A percentile compares a stretch with the other conserved stretches of the same genome.
These are phyloP conservation scores for Dactylonectria estremocensis DNA, from an alignment of 2,329 filamentous ascomycete species.

Conservation along the genomic window DNA sequence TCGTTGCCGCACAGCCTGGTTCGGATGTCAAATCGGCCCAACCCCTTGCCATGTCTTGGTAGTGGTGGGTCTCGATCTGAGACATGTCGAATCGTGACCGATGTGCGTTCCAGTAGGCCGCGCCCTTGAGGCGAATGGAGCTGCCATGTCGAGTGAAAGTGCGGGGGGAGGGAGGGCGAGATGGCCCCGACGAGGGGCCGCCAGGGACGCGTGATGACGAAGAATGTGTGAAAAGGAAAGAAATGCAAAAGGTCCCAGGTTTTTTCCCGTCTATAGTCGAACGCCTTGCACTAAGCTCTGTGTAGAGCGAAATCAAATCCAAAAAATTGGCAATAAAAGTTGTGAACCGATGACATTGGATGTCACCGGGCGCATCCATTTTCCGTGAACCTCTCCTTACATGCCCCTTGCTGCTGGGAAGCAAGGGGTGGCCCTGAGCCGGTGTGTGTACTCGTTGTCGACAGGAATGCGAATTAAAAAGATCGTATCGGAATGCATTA, in stretches of 20 bases:
- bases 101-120: slow-evolving; percentile 50
- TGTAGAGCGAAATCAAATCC: slow-evolving; percentile 32
- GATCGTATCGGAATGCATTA: slow-evolving; percentile 52
- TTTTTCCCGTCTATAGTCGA: slow-evolving; percentile 52
- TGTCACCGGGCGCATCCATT: slow-evolving; percentile 36
- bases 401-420: slow-evolving; percentile 56
- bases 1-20: slow-evolving; percentile 22
- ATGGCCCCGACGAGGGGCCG: slow-evolving; percentile 13
- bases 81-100: slow-evolving; percentile 49
- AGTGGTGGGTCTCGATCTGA: slow-evolving; percentile 43
- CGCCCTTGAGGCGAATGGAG: slow-evolving; percentile 42
- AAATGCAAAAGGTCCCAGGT: slow-evolving; percentile 39
- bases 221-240: slow-evolving; percentile 29
- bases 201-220: slow-evolving; percentile 29
- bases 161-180: slow-evolving; percentile 31
- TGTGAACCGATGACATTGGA: slow-evolving; percentile 29
- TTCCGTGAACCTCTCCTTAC: slow-evolving; percentile 41
- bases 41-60: slow-evolving; percentile 28
- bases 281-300: slow-evolving; percentile 50
- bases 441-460: slow-evolving; percentile 52
- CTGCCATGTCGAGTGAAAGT: slow-evolving; percentile 12
- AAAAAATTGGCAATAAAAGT: slow-evolving; percentile 28
- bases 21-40: slow-evolving; percentile 20
- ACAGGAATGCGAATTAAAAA: slow-evolving; percentile 55
- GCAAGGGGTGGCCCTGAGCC: slow-evolving; percentile 57